Conservation (phyloP, 2,329 filamentous ascomycete genomes). For the Aspergillus sp. region DNA sequence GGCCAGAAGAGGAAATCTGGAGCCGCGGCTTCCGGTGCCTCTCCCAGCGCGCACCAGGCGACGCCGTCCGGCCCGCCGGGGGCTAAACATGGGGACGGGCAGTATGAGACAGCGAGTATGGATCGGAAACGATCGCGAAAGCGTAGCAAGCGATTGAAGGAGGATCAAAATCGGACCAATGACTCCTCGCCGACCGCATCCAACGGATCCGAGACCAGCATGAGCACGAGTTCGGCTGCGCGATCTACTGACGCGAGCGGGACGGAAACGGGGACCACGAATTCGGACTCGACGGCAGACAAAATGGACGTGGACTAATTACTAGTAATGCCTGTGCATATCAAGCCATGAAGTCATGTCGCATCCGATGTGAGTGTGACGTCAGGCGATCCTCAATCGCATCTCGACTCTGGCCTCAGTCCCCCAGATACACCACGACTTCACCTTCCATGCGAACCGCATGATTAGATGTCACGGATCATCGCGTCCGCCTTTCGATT, state of each 20-base stretch:
- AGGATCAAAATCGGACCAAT: conserved; percentile 5
- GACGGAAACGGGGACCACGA: conserved; percentile 3
- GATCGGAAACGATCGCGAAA: conserved; percentile 19
- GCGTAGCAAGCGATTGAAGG: conserved; percentile 10
- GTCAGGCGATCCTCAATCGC: conserved; percentile 21
- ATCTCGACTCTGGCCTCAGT: too few species aligned
- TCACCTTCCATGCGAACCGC: too few species aligned
- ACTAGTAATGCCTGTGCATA: too few species aligned
- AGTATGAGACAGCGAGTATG: conserved; percentile 7
- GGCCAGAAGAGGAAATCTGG: conserved; percentile 29
- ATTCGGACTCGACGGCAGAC: conserved; percentile 12
- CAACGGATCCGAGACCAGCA: conserved; percentile 10
- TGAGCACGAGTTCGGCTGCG: conserved; percentile 13
- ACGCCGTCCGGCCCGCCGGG: conserved; percentile 1
- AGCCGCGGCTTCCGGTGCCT: conserved; percentile 5
- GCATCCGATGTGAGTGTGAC: conserved; percentile 17
- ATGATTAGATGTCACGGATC: background rate
- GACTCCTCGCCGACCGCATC: conserved; percentile 7
- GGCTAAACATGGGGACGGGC: conserved; percentile 6
- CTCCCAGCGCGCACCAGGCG: conserved; percentile 2
- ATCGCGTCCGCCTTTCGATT: conserved; percentile 1
- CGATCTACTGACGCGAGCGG: conserved; percentile 14
- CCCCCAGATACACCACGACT: too few species aligned
- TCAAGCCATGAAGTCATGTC: background rate
- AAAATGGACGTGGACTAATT: conserved; percentile 29